A percentile compares a stretch with the other conserved stretches of the same genome.
These are phyloP conservation scores for Hyaloperonospora arabidopsidis DNA, from an alignment of 352 stramenopile species.

Conservation along the genomic window DNA sequence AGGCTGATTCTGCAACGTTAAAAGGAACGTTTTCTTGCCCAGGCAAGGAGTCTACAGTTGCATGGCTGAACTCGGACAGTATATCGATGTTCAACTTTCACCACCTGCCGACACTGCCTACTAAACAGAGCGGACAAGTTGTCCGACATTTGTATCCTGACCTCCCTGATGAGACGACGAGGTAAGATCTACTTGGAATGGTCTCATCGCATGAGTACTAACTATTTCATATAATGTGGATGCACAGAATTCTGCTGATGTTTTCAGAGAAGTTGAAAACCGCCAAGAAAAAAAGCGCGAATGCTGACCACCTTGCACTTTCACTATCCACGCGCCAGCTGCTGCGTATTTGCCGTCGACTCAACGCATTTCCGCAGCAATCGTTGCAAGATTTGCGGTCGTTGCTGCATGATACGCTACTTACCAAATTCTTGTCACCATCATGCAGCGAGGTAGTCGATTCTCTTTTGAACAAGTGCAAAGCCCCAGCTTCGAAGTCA, in stretches of 20 bases:
- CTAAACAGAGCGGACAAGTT: slow-evolving; percentile 40
- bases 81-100: slow-evolving; percentile 80
- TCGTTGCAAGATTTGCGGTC: slow-evolving; percentile 53
- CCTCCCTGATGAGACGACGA: slow-evolving; percentile 44
- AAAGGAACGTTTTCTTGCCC: slow-evolving; percentile 22
- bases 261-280: slow-evolving; percentile 49
- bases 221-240: background rate
- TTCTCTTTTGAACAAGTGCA: slow-evolving; percentile 41
- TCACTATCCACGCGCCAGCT: slow-evolving; percentile 62
- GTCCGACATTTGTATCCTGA: slow-evolving; percentile 42
- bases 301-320: slow-evolving; percentile 43
- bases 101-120: slow-evolving; percentile 33
- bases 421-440: slow-evolving; percentile 66
- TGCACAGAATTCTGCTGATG: slow-evolving; percentile 36
- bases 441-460: slow-evolving; percentile 46
- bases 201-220: background rate
- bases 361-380: slow-evolving; percentile 60
- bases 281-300: slow-evolving; percentile 34
- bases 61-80: slow-evolving; percentile 70
- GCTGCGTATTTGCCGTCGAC: slow-evolving; percentile 50
- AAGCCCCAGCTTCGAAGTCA: slow-evolving; percentile 17
- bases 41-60: slow-evolving; percentile 40
- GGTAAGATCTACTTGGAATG: slow-evolving; percentile 27
- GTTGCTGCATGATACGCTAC: slow-evolving; percentile 66
- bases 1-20: slow-evolving; percentile 37